Percentiles rank a stretch among this genome's conserved stretches.
phyloP scores from a whole-genome alignment of 306 rosid species.

The Rosa multiflora region DNA sequence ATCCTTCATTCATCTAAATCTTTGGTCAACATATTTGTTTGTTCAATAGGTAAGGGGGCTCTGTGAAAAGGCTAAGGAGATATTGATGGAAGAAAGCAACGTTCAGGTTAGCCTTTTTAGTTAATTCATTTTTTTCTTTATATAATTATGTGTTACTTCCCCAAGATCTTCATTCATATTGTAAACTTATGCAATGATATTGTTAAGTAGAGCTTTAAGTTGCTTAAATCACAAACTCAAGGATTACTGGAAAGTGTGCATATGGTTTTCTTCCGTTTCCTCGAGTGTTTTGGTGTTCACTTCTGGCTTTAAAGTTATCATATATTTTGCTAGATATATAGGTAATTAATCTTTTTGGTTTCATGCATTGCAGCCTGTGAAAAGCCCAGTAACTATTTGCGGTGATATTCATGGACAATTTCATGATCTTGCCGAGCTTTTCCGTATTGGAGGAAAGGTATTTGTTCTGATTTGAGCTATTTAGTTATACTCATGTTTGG shows the following conservation, averaged over 20 bases:
- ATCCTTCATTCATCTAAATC: slow-evolving; percentile 14
- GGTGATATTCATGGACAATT: slow-evolving; percentile 99
- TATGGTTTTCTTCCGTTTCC: too few species aligned
- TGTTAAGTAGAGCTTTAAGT: neutral
- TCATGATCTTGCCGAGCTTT: slow-evolving; percentile 98
- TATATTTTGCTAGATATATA: neutral
- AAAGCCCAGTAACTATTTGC: slow-evolving; percentile 91
- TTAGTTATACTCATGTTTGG: slow-evolving; percentile 15
- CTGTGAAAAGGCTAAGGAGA: slow-evolving; percentile 94
- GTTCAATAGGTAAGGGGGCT: slow-evolving; percentile 62
- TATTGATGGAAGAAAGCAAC: slow-evolving; percentile 95
- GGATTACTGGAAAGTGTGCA: neutral
- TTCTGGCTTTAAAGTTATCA: neutral
- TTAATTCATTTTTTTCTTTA: neutral
- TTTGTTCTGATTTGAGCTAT: slow-evolving; percentile 17
- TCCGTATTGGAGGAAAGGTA: slow-evolving; percentile 98
- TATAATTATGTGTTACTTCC: neutral
- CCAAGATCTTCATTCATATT: neutral
- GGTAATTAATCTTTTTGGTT: slow-evolving; percentile 16
- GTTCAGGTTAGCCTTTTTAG: slow-evolving; percentile 66
- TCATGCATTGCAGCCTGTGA: slow-evolving; percentile 74
- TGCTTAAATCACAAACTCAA: neutral
- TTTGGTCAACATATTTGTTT: slow-evolving; percentile 10
- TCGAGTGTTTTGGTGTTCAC: neutral
- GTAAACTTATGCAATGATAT: neutral